A percentile compares a stretch with the other conserved stretches of the same genome.
phyloP scores from a whole-genome alignment of 139 green algal species.

The Closterium sp. region DNA sequence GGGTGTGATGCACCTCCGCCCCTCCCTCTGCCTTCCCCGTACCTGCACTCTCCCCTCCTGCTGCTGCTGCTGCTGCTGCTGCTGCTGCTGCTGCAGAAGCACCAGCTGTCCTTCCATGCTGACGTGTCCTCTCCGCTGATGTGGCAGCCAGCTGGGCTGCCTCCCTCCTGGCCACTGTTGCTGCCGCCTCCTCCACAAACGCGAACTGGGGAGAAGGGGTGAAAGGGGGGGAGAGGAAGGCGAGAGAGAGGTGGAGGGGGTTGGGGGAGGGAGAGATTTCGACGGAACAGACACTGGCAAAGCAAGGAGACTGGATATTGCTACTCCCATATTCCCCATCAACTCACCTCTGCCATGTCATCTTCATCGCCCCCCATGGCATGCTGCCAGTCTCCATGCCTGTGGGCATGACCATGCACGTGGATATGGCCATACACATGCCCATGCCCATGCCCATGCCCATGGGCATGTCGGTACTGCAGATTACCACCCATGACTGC shows the following conservation, averaged over 20 bases:
- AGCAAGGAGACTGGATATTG: too few species aligned
- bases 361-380: background rate
- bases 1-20: background rate
- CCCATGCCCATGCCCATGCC: background rate
- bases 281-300: too few species aligned
- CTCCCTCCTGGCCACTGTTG: background rate
- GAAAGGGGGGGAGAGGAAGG: background rate
- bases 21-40: too few species aligned
- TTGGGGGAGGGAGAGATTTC: background rate
- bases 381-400: background rate
- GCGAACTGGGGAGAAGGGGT: background rate
- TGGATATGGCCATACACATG: constrained; percentile 1
- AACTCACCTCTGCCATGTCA: background rate
- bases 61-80: too few species aligned
- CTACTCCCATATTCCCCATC: too few species aligned
- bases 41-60: too few species aligned
- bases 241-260: background rate
- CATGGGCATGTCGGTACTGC: background rate
- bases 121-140: background rate
- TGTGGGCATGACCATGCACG: constrained; percentile 6
- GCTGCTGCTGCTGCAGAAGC: too few species aligned
- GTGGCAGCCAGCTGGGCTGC: background rate
- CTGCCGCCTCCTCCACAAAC: background rate
- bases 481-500: background rate
- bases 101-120: background rate